Base-by-base conservation (phyloP, 2,329 filamentous ascomycete species). In the Calonectria henricotiae region DNA sequence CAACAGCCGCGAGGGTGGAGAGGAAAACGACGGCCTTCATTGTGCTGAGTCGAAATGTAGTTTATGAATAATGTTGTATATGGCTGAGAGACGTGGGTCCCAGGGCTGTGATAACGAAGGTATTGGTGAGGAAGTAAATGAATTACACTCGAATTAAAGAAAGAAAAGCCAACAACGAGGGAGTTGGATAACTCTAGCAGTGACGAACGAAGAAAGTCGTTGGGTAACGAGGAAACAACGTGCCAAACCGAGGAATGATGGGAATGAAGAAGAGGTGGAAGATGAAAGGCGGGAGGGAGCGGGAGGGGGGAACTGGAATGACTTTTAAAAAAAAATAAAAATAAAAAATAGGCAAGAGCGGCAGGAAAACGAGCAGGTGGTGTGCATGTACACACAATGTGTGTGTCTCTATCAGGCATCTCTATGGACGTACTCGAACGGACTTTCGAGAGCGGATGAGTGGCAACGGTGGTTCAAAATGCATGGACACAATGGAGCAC, bases 21-120 rank as follows among this genome's bases (percentile, higher is more conserved):
- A 86, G 79, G 69, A 89, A 72, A 75, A 83, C 75, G 71, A 83
- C 80, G 35, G 84, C 82, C 81, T 86, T 88, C 88, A 90, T 89
- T 69, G 64, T 86, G 78, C 71, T 75, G 37, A 49, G 25, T 68
- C 61, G 55, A 51, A 58, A 61, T 43, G 47, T 67, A 55, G 54
- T 71, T 66, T 66, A 68, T 74, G 62, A 51, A 62, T 55, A 43
- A 62, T 49, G 27, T 41, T 41, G n/a, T 58, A 13, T 39, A 37
- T 66, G 51, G 64, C 68, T 32, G 63, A 67, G 67, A 61, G 66
- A 46, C 47, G 20, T 32, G 30, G 17, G 46, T 41, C 61, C 54
- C 44, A 47, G 51, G 61, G 61, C 54, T 67, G 49, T 64, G 51
- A 39, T 55, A 78, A 73, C 39, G 75, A 78, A 58, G 55, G 75